These are phyloP conservation scores for Alternaria novae-zelandiae DNA, from an alignment of 2,329 filamentous ascomycete genomes.

Conservation along the genomic window DNA sequence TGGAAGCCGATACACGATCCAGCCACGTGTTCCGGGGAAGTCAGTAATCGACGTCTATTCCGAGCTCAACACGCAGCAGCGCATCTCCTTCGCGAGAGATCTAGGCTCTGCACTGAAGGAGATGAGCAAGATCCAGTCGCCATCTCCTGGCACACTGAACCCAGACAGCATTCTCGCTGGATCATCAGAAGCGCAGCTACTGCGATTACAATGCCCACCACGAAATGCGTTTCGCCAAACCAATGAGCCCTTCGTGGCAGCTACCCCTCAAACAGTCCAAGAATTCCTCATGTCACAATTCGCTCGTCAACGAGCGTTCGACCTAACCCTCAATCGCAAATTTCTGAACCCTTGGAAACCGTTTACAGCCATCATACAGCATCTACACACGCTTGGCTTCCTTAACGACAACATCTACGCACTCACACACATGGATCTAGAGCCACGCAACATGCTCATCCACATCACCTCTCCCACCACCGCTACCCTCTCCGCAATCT, in stretches of 20 bases:
- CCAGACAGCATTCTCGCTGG: background rate
- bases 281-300: background rate
- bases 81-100: background rate
- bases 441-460: background rate
- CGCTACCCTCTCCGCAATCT: fast-evolving
- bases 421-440: background rate
- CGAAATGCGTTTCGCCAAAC: background rate
- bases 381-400: background rate
- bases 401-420: background rate
- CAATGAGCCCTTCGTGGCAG: too few relatives aligned
- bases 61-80: background rate
- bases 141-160: background rate
- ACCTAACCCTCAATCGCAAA: background rate
- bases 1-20: background rate
- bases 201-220: background rate
- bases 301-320: background rate
- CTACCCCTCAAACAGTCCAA: background rate
- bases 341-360: background rate
- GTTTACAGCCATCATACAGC: background rate
- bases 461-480: background rate
- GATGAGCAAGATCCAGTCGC: background rate
- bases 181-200: background rate
- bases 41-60: fast-evolving
- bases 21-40: background rate
- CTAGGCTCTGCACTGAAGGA: fast-evolving